Evolutionary conservation across 352 stramenopile species (phyloP), one percentile per base, ranked within the genome.

Genomic region (Globisporangium spiculum): DNA sequence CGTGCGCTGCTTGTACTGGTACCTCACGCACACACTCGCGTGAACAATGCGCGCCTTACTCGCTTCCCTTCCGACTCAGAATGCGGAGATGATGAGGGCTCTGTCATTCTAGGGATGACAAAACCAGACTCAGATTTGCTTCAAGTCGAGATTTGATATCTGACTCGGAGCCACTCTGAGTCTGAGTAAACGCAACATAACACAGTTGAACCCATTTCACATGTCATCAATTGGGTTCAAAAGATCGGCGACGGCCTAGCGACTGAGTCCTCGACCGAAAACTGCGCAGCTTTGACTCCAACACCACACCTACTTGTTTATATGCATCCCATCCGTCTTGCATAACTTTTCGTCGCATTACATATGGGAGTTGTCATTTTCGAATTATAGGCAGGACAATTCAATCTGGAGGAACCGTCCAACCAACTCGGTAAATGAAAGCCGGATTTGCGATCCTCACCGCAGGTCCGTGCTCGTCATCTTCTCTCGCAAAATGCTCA

Each of bases 391-490:
- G 16, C 41, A n/a, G 41, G 16, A n/a, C 41, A 24, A 22, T n/a
- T 20, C 44, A 20, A 46, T 46, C 12, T 46, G 38, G 38, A 46
- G 38, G 38, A n/a, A 7, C 16, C 16, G n/a, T n/a, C 41, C 16
- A 50, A 50, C 16, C 41, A 46, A 46, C 38, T 46, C 38, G 14
- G 38, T 16, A 46, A 16, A 46, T 50, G 16, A n/a, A 22, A 22
- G 18, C 18, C 44, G 20, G 7, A 3, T 8, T n/a, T 10, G 6
- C 20, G 12, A 32, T n/a, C 20, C 32, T 71, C 53, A 92, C 56
- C 83, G 80, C 52, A 92, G 74, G 63, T 92, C 83, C 12, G 65
- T 70, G 26, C 67, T 81, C 41, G 66, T 67, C 60, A 92, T 78
- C 52, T 86, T 88, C 18, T 75, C 67, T 57, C 81, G 72, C 38